These are phyloP conservation scores for Macadamia tetraphylla DNA, from an alignment of 164 flowering plant species.

Conservation along the genomic window DNA sequence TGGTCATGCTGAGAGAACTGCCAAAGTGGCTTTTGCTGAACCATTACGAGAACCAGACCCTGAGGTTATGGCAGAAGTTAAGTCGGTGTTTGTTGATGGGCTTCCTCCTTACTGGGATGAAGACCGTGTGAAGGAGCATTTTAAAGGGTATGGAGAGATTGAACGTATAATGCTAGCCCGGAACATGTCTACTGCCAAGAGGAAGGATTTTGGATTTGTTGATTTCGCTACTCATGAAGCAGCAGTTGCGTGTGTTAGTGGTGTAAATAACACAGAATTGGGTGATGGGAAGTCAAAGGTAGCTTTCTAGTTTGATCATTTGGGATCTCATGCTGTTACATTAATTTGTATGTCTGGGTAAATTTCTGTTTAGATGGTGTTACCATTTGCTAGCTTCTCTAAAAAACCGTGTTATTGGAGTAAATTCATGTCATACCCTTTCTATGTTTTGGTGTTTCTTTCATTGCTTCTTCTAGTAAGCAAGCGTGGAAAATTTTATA, in stretches of 20 bases:
- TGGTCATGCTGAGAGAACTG: conserved; percentile 79
- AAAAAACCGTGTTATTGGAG: no score
- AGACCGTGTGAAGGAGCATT: conserved; percentile 49
- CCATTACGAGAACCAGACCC: conserved; percentile 79
- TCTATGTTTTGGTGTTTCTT: no score
- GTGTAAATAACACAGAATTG: conserved; percentile 43
- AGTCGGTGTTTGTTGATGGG: conserved; percentile 72
- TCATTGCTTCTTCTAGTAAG: no score
- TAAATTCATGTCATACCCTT: no score
- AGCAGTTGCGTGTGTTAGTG: conserved; percentile 59
- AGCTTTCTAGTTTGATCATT: conserved; percentile 2
- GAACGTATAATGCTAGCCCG: conserved; percentile 56
- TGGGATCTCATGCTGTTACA: background rate
- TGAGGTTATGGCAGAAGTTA: conserved; percentile 74
- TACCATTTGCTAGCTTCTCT: no score
- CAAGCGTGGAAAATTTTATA: no score
- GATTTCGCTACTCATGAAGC: conserved; percentile 62
- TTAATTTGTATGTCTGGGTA: background rate
- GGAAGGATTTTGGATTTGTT: conserved; percentile 85
- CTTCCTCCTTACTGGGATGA: conserved; percentile 77
- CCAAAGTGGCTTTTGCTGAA: conserved; percentile 83
- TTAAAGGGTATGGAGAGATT: conserved; percentile 63
- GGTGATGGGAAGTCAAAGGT: conserved; percentile 66
- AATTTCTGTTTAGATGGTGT: background rate
- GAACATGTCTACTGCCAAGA: conserved; percentile 79